Evolutionary conservation across 768 basidiomycete species (phyloP), one percentile per base, ranked within the genome.

Genomic region (Agrocybe pediades): DNA sequence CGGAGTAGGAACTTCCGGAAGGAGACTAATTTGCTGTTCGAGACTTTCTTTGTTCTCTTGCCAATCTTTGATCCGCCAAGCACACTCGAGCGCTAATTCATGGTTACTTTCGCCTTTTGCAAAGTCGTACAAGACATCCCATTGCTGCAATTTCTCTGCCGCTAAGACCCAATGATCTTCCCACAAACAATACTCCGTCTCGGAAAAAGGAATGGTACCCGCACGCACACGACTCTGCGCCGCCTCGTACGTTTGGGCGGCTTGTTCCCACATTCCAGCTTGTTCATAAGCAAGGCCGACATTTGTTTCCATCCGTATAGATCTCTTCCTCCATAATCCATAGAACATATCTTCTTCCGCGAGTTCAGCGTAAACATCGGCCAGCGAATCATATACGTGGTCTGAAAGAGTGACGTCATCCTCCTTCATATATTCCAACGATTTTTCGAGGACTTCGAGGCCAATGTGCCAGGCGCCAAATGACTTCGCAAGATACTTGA

Each of bases 121-220:
- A 17, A 99, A 82, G 48, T 99, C 97, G 57, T 90, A 84, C 3
- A 99, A 79, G 19, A 90, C 83, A 54, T 99, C 97, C 97, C 97
- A 99, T 57, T 97, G 91, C 66, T 98, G 97, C 16, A 99, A 76
- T 70, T 99, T 99, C 73, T 96, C 92, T 0, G 94, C 88, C 1
- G 95, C 82, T 7, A 95, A 74, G 54, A 99, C 90, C 96, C 97
- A 99, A 68, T 99, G 97, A 67, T 99, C 97, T 64, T 99, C 97
- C 97, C 97, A 99, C 17, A 99, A 76, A 62, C 91, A 94, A 68
- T 95, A 98, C 68, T 99, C 97, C 1, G 89, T 79, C 68, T 99
- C 97, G 11, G 90, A 88, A 74, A 95, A 98, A 1, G 95, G 86
- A 49, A 97, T 84, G 6, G 82, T 74, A 4, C 93, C 92, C 3